Evolutionary conservation across 2,329 filamentous ascomycete genomes (phyloP), one percentile per base, ranked within the genome.

Genomic region (Hymenoscyphus repandus): DNA sequence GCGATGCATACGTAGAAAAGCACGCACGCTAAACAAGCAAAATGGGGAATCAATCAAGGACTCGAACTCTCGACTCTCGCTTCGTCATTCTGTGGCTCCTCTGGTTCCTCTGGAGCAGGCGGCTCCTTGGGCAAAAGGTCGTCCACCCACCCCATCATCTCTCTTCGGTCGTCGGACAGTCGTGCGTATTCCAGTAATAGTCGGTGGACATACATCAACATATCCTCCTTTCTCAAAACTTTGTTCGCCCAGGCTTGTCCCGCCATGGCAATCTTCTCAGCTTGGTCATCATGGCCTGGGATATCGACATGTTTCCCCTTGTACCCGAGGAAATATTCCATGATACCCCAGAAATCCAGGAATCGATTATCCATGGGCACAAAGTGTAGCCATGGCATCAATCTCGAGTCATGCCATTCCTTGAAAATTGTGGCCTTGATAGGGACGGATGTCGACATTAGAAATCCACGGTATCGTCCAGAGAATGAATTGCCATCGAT

Each of bases 331-430:
- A 91, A 90, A 63, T 88, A 91, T 59, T 86, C 79, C 77, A 90
- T 78, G 49, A 89, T 83, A 30, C 80, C 83, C 56, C 82, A 90
- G 62, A 86, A 80, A 63, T 91, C 88, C 38, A 78, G 70, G 61
- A 84, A 90, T 1, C 83, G 78, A 61, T 80, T 86, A 63, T 90
- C 86, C 81, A 93, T 86, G 3, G 88, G 88, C 2, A 91, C 83
- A 60, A 89, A 92, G 67, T 93, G 88, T 62, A 83, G 80, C 88
- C 88, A 93, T 0, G 86, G 76, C 1, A 89, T 71, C 1, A 93
- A 72, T 1, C 88, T 76, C 41, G 76, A 77, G 64, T 91, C 88
- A 62, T 91, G 88, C 88, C 88, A 93, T 66, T 93, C 88, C 7
- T 79, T 76, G 70, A 84, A 93, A 30, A 92, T 72, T 0, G 88